Percentiles rank a stretch among this genome's conserved stretches.
phyloP scores from a whole-genome alignment of 2,329 filamentous ascomycete genomes.

The Arthrocladium fulminans region DNA sequence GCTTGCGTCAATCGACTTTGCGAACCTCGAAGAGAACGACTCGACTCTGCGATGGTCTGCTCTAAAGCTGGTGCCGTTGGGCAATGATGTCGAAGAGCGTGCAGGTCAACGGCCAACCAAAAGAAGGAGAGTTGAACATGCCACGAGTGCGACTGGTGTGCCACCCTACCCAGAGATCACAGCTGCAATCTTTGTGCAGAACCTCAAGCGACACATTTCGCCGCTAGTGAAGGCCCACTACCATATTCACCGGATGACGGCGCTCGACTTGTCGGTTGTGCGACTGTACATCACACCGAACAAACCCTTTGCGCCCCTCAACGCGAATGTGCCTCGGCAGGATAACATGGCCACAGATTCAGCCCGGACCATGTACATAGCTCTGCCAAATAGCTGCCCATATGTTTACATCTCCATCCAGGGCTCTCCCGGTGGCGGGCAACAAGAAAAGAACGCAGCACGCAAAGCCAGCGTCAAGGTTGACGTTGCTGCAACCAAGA shows the following conservation, averaged over 20 bases:
- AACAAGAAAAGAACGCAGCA: conserved; percentile 16
- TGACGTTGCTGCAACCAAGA: conserved; percentile 22
- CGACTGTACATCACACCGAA: conserved; percentile 65
- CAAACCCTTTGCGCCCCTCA: conserved; percentile 59
- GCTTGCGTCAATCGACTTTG: conserved; percentile 47
- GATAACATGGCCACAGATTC: conserved; percentile 43
- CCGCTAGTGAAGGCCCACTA: conserved; percentile 79
- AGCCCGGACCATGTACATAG: conserved; percentile 65
- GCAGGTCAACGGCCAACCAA: conserved; percentile 20
- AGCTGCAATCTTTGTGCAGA: conserved; percentile 67
- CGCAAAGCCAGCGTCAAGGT: conserved; percentile 11
- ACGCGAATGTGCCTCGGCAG: conserved; percentile 27
- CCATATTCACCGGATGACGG: conserved; percentile 55
- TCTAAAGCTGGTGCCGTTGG: conserved; percentile 34
- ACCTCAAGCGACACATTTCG: conserved; percentile 63
- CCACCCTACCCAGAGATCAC: conserved; percentile 40
- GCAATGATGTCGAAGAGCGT: conserved; percentile 19
- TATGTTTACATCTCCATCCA: conserved; percentile 58
- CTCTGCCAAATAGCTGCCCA: conserved; percentile 72
- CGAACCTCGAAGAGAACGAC: conserved; percentile 46
- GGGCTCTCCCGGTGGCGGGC: conserved; percentile 28
- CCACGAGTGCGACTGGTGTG: conserved; percentile 19
- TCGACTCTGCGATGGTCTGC: conserved; percentile 46
- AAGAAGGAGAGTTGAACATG: conserved; percentile 22
- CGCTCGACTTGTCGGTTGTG: conserved; percentile 61